Conservation (phyloP, 2,329 filamentous ascomycete species). For the Stagonosporopsis chrysanthemi region DNA sequence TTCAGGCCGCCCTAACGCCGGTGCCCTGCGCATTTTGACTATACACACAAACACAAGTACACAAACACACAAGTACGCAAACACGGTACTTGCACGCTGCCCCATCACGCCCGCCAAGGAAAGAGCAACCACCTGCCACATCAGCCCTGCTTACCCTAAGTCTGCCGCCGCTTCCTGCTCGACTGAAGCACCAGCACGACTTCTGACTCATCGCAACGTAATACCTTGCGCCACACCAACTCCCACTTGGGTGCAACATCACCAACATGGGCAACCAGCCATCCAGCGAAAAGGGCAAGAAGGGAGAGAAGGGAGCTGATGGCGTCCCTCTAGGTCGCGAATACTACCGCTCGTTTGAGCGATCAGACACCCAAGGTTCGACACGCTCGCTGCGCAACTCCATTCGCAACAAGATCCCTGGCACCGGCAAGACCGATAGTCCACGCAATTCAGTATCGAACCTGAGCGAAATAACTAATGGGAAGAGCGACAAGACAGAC, state of each 20-base stretch:
- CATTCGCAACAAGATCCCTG: slow-evolving; percentile 88
- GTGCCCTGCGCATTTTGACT: neutral
- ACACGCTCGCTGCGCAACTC: slow-evolving; percentile 82
- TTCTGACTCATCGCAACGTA: slow-evolving; percentile 19
- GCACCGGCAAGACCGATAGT: slow-evolving; percentile 73
- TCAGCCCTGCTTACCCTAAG: slow-evolving; percentile 26
- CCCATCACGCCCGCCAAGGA: slow-evolving; percentile 24
- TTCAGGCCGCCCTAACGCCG: slow-evolving; percentile 55
- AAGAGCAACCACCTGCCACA: slow-evolving; percentile 26
- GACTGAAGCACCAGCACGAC: neutral
- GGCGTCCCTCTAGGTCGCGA: slow-evolving; percentile 73
- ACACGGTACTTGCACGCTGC: slow-evolving; percentile 26
- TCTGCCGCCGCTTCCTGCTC: slow-evolving; percentile 29
- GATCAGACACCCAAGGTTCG: slow-evolving; percentile 92
- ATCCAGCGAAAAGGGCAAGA: slow-evolving; percentile 65
- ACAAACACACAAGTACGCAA: neutral
- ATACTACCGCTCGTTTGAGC: slow-evolving; percentile 84
- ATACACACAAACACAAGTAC: neutral
- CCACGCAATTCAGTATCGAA: slow-evolving; percentile 74
- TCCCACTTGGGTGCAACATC: slow-evolving; percentile 19
- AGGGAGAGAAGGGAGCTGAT: slow-evolving; percentile 55
- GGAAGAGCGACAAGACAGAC: slow-evolving; percentile 74
- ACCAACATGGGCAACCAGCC: slow-evolving; percentile 78
- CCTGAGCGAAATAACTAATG: slow-evolving; percentile 55
- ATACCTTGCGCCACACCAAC: slow-evolving; percentile 12